Conservation (phyloP, 2,329 filamentous ascomycete genomes). For the Ascochyta viciae-villosae region DNA sequence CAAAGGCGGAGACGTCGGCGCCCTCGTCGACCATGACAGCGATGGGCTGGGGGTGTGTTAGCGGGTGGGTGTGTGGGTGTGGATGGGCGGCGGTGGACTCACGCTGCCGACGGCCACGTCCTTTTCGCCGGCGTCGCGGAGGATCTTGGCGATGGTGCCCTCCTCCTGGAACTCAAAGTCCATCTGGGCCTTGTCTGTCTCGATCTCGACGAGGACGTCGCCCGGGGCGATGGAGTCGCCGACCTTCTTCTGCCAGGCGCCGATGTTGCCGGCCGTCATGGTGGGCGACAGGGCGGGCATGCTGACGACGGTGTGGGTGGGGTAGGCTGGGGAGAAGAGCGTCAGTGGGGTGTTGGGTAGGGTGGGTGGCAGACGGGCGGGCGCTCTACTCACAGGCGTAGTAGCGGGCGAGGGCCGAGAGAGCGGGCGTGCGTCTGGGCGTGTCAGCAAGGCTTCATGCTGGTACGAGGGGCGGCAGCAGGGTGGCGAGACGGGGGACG, state of each 20-base stretch:
- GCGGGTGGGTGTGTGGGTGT: conserved; percentile 11
- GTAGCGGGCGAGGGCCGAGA: conserved; percentile 68
- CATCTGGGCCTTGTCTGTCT: conserved; percentile 99
- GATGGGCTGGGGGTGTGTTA: conserved; percentile 73
- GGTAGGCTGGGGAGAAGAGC: conserved; percentile 73
- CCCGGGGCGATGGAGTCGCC: conserved; percentile 87
- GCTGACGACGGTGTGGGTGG: conserved; percentile 91
- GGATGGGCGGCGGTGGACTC: conserved; percentile 41
- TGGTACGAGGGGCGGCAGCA: too few species aligned
- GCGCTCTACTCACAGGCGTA: conserved; percentile 68
- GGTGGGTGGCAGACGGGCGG: neutral
- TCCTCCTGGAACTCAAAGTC: conserved; percentile 99
- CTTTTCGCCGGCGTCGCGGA: conserved; percentile 92
- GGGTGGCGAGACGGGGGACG: conserved; percentile 9
- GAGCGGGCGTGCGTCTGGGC: conserved; percentile 57
- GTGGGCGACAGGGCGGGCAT: conserved; percentile 99
- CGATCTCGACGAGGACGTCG: conserved; percentile 96
- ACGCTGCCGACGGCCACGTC: conserved; percentile 94
- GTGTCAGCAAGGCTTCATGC: too few species aligned
- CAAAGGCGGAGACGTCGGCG: conserved; percentile 84
- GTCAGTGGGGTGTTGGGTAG: conserved; percentile 36
- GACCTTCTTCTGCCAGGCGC: conserved; percentile 95
- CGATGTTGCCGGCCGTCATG: conserved; percentile 97
- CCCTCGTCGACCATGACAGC: conserved; percentile 94
- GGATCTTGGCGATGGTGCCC: conserved; percentile 90